These are phyloP conservation scores for Euptelea pleiosperma DNA, from an alignment of 164 flowering plant genomes.

Conservation along the genomic window DNA sequence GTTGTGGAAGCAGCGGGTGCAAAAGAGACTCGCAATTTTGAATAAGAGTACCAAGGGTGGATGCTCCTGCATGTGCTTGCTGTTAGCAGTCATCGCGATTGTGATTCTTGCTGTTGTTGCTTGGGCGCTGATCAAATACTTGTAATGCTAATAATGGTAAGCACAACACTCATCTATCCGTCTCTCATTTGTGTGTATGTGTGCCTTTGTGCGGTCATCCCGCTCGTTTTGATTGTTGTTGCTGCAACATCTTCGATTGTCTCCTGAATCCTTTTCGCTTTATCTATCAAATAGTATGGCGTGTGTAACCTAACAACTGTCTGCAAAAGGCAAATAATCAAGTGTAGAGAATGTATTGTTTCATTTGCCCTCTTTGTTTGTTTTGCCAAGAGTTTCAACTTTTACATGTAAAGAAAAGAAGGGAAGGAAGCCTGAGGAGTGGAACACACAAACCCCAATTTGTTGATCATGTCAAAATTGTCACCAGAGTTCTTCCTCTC, in stretches of 20 bases:
- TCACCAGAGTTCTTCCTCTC: too few species aligned
- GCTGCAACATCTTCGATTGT: slow-evolving; percentile 1
- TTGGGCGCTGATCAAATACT: slow-evolving; percentile 61
- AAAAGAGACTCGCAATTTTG: slow-evolving; percentile 67
- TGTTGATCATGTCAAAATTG: too few species aligned
- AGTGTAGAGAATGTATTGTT: slow-evolving; percentile 1
- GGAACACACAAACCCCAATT: too few species aligned
- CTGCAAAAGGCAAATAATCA: neutral
- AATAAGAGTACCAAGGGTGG: slow-evolving; percentile 80
- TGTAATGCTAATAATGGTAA: slow-evolving; percentile 26
- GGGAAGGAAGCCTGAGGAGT: too few species aligned
- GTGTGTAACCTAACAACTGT: neutral
- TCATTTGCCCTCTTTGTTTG: neutral
- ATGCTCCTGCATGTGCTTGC: slow-evolving; percentile 77
- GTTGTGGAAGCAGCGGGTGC: slow-evolving; percentile 57
- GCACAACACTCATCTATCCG: neutral
- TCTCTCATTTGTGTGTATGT: neutral
- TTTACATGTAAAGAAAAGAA: too few species aligned
- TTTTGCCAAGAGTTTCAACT: too few species aligned
- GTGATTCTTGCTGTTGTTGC: slow-evolving; percentile 56
- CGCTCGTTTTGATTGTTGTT: neutral
- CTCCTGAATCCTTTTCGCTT: neutral
- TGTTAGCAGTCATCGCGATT: slow-evolving; percentile 60
- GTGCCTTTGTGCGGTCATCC: neutral
- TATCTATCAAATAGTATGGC: neutral